Evolutionary conservation across 2,329 filamentous ascomycete genomes (phyloP).

Genomic region (Fusarium caatingaense): DNA sequence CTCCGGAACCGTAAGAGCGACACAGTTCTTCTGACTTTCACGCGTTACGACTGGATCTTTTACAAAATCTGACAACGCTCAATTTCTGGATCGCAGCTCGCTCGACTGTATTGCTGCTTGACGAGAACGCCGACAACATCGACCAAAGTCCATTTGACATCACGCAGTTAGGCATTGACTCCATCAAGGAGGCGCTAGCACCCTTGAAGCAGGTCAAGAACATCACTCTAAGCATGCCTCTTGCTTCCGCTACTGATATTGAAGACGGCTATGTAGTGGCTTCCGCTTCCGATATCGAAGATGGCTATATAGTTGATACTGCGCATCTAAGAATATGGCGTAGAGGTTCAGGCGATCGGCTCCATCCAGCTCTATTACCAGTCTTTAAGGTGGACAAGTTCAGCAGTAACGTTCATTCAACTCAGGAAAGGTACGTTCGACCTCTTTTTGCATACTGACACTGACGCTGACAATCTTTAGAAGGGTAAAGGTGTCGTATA

Average conservation of each 20-base stretch:
- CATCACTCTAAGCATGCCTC: conserved; percentile 10
- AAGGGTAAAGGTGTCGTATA: not conserved
- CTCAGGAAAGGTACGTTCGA: not conserved
- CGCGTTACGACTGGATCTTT: conserved; percentile 7
- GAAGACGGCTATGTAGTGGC: conserved; percentile 1
- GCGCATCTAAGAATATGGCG: not conserved
- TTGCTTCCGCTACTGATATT: not conserved
- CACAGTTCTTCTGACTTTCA: conserved; percentile 7
- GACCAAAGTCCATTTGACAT: conserved; percentile 7
- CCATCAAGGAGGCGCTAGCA: not conserved
- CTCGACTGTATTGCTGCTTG: not conserved
- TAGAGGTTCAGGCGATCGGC: conserved; percentile 6
- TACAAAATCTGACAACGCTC: conserved; percentile 10
- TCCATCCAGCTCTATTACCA: conserved; percentile 5
- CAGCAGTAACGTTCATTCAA: not conserved
- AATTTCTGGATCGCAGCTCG: conserved; percentile 16
- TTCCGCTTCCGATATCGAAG: no score
- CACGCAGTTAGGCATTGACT: not conserved
- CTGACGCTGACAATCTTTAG: not conserved
- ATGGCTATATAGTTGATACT: not conserved
- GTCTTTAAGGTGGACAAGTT: not conserved
- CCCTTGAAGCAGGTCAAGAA: not conserved
- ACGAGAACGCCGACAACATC: not conserved
- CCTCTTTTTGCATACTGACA: not conserved
- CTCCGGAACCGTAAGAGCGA: not conserved